These are phyloP conservation scores for Gamarada debralockiae DNA, from an alignment of 495 filamentous ascomycete species.

Conservation along the genomic window DNA sequence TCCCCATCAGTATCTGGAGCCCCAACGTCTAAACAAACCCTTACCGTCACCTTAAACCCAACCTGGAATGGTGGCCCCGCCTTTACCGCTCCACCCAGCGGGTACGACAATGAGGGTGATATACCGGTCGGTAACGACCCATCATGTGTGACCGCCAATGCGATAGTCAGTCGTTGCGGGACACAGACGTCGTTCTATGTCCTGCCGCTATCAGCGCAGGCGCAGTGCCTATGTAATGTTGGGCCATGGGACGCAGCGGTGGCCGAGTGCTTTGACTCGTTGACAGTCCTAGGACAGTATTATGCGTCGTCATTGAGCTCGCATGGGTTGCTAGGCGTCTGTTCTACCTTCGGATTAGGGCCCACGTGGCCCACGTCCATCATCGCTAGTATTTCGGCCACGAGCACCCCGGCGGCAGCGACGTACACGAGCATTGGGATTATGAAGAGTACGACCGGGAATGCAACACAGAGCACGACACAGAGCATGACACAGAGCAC, in stretches of 20 bases:
- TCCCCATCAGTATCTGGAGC: neutral
- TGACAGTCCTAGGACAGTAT: neutral
- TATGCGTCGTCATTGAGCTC: neutral
- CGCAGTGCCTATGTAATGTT: neutral
- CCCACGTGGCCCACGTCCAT: neutral
- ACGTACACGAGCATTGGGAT: neutral
- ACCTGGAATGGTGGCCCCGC: neutral
- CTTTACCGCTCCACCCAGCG: neutral
- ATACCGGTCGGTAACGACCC: neutral
- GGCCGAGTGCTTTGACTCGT: neutral
- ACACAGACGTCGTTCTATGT: neutral
- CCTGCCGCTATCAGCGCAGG: neutral
- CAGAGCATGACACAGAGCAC: neutral
- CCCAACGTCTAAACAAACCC: neutral
- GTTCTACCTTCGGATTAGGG: neutral
- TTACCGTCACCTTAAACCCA: neutral
- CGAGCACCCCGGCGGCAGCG: neutral
- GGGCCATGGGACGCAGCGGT: neutral
- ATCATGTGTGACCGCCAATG: neutral
- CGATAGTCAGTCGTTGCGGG: neutral
- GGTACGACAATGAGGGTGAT: neutral
- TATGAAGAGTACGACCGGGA: neutral
- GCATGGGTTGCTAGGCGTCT: neutral
- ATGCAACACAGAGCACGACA: neutral
- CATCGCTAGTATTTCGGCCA: neutral